A percentile compares a stretch with the other conserved stretches of the same genome.
Conservation (phyloP, 2,329 filamentous ascomycete species). For the Pseudogymnoascus sp. region DNA sequence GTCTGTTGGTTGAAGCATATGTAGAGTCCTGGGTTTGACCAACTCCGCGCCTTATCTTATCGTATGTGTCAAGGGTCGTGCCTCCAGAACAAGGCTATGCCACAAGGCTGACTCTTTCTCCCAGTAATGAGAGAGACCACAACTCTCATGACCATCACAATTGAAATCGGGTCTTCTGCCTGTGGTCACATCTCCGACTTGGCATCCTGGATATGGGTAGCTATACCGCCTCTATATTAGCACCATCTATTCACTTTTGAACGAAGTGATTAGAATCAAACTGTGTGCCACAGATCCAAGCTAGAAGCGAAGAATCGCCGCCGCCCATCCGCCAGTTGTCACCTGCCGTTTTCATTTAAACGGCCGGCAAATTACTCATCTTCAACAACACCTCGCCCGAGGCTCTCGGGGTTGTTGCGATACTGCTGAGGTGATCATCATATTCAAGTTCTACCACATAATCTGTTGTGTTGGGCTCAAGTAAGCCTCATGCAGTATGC, state of each 20-base stretch:
- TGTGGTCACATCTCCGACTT: neutral
- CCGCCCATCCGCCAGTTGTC: neutral
- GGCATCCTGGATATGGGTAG: neutral
- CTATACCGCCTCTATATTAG: neutral
- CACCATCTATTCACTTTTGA: neutral
- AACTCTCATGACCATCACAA: conserved; percentile 4
- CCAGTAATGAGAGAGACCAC: neutral
- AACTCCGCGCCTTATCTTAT: conserved; percentile 4
- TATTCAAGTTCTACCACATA: neutral
- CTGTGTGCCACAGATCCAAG: neutral
- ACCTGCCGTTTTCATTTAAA: conserved; percentile 8
- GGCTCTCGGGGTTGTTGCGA: neutral
- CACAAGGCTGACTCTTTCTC: neutral
- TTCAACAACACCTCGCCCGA: conserved; percentile 3
- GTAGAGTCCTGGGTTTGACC: neutral
- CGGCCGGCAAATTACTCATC: neutral
- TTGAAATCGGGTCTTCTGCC: neutral
- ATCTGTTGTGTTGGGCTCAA: neutral
- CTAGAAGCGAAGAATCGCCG: conserved; percentile 1
- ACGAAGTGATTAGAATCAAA: neutral
- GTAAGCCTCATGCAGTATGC: conserved; percentile 7
- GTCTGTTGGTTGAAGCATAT: neutral
- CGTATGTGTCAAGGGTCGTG: neutral
- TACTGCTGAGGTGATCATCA: neutral
- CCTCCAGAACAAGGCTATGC: neutral